Base-by-base conservation (phyloP, 805 yeast genomes). In the Geotrichum ghanense region DNA sequence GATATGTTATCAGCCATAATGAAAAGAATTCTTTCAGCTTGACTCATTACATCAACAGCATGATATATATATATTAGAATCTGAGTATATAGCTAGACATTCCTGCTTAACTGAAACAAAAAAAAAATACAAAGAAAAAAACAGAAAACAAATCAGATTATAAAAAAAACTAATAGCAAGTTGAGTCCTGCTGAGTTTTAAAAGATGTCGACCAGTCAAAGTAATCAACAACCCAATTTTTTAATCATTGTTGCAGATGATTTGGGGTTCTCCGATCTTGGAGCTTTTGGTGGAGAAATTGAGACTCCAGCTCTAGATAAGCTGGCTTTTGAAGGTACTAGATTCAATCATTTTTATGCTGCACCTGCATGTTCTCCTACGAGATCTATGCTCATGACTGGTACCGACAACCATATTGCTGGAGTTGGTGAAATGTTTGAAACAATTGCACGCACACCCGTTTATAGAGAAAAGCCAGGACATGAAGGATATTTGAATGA, bases 281-380 rank as follows among this genome's bases (percentile, higher is more conserved):
- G 70, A 25, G 63, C 76, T 1, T 77, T 73, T 56, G 82, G 82
- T 1, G 45, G 47, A 10, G 81, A 76, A 54, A 76, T 76, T 41
- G 61, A 66, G 27, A 76, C 82, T 1, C 83, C 82, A 1, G 72
- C 73, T 49, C 61, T 77, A 16, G 57, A 69, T 17, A 63, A 54
- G 42, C 55, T 77, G 26, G 76, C 78, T 1, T 35, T 55, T 6
- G 55, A 58, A 5, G 81, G 82, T 3, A 53, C 70, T 19, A 56
- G 76, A 41, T 72, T 76, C 52, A 74, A 80, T 9, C 76, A 77
- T 49, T 77, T 78, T 59, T 79, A 78, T 50, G 73, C 82, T 2
- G 81, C 81, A 3, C 70, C 80, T 2, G 81, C 82, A 1, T 78
- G 82, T 53, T 76, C 82, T 2, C 82, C 83, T 5, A 78, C 82